A percentile compares a stretch with the other conserved stretches of the same genome.
Conservation (phyloP, 192 early-diverging fungal genomes). For the Coemansia sp. region DNA sequence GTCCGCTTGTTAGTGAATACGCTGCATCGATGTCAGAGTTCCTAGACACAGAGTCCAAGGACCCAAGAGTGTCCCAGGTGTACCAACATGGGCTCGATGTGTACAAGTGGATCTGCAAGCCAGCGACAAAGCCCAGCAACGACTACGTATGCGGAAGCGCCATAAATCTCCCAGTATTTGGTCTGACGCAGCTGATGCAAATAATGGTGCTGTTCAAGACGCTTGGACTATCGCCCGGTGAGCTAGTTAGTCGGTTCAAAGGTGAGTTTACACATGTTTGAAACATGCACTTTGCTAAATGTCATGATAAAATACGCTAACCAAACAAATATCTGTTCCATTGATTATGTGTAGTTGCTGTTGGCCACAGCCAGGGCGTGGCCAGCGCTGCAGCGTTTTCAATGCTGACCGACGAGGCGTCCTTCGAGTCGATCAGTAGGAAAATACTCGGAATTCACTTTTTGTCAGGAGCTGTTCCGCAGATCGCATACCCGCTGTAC, state of each 20-base stretch:
- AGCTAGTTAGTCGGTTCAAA: slow-evolving; percentile 25
- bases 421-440: slow-evolving; percentile 71
- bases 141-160: slow-evolving; percentile 70
- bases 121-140: slow-evolving; percentile 67
- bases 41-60: slow-evolving; percentile 57
- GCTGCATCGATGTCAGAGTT: slow-evolving; percentile 71
- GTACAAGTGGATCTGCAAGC: slow-evolving; percentile 72
- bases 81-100: slow-evolving; percentile 74
- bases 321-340: background rate
- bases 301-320: background rate
- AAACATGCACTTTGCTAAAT: no score
- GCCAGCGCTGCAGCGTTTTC: slow-evolving; percentile 83
- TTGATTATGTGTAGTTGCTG: slow-evolving; percentile 32
- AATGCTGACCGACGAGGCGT: slow-evolving; percentile 70
- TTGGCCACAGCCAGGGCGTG: slow-evolving; percentile 92
- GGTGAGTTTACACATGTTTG: slow-evolving; percentile 15
- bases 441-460: slow-evolving; percentile 81
- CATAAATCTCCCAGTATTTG: slow-evolving; percentile 79
- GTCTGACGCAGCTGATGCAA: slow-evolving; percentile 85
- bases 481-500: slow-evolving; percentile 54
- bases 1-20: slow-evolving; percentile 67
- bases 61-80: slow-evolving; percentile 53
- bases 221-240: slow-evolving; percentile 57
- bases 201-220: slow-evolving; percentile 69
- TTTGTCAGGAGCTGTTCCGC: slow-evolving; percentile 79